A percentile compares a stretch with the other conserved stretches of the same genome.
Evolutionary conservation across 2,329 filamentous ascomycete species (phyloP).

Genomic region (Neofusicoccum cordaticola): DNA sequence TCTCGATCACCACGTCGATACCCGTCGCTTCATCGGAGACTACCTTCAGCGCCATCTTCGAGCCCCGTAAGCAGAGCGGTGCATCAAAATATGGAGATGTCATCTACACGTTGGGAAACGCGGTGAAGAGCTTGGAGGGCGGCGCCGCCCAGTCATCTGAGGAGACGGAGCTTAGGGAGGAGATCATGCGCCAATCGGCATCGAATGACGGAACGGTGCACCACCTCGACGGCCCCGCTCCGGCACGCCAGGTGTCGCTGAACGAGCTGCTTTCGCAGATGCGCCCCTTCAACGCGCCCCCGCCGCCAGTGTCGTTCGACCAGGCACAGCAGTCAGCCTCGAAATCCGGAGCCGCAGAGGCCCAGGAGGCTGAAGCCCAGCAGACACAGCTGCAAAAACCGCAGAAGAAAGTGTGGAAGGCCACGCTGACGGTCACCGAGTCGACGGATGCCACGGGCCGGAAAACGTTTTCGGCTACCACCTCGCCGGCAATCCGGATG

Average conservation of each 20-base stretch:
- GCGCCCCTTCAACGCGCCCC: constrained; percentile 81
- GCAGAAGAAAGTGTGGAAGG: constrained; percentile 40
- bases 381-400: constrained; percentile 21
- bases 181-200: constrained; percentile 33
- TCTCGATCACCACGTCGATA: constrained; percentile 80
- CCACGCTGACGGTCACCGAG: constrained; percentile 53
- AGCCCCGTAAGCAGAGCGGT: constrained; percentile 25
- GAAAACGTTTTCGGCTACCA: constrained; percentile 52
- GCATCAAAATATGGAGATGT: constrained; percentile 47
- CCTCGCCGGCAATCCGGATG: constrained; percentile 48
- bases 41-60: constrained; percentile 81
- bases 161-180: constrained; percentile 37
- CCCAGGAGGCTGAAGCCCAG: constrained; percentile 28
- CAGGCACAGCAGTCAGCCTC: neutral
- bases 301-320: constrained; percentile 63
- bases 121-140: constrained; percentile 38
- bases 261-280: constrained; percentile 51
- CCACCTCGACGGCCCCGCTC: constrained; percentile 26
- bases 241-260: constrained; percentile 29
- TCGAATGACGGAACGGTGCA: constrained; percentile 30
- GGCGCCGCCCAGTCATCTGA: constrained; percentile 31
- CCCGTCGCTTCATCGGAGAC: constrained; percentile 68
- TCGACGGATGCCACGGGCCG: constrained; percentile 50
- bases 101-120: constrained; percentile 45
- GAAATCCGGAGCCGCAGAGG: constrained; percentile 29